These are phyloP conservation scores for Chimonanthus salicifolius DNA, from an alignment of 164 flowering plant genomes.

Conservation along the genomic window DNA sequence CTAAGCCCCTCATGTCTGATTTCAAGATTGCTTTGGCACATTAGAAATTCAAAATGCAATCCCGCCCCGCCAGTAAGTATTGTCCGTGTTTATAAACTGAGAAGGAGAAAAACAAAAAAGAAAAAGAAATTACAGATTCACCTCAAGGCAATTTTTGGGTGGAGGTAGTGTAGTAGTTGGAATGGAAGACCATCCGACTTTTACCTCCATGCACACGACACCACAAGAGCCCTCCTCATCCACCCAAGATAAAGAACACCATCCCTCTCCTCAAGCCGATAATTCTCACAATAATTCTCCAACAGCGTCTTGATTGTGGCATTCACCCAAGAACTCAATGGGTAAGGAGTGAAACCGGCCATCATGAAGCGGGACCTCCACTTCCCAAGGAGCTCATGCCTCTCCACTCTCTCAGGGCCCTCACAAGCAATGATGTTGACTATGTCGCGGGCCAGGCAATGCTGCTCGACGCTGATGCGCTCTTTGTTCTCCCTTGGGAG, in stretches of 20 bases:
- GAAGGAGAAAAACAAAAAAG: neutral
- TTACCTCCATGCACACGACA: conserved; percentile 71
- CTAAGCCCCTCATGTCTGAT: neutral
- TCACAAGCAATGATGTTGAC: conserved; percentile 82
- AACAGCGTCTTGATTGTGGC: conserved; percentile 49
- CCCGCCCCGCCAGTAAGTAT: neutral
- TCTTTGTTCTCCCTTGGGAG: conserved; percentile 63
- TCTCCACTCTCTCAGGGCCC: conserved; percentile 73
- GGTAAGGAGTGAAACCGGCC: conserved; percentile 73
- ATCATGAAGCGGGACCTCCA: conserved; percentile 55
- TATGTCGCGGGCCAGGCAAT: conserved; percentile 69
- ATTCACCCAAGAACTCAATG: conserved; percentile 56
- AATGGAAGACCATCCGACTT: neutral
- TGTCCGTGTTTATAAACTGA: neutral
- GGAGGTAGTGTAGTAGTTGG: neutral
- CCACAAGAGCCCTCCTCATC: conserved; percentile 47
- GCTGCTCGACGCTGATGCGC: conserved; percentile 71
- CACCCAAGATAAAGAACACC: conserved; percentile 72
- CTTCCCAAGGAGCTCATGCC: conserved; percentile 65
- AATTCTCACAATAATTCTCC: conserved; percentile 41
- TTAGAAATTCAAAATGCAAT: neutral
- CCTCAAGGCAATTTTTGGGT: neutral
- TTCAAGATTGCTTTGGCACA: neutral
- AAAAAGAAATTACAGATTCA: neutral
- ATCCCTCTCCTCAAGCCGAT: conserved; percentile 59